Conservation (phyloP, 1,284 basidiomycete genomes). For the Heliocybe sulcata region DNA sequence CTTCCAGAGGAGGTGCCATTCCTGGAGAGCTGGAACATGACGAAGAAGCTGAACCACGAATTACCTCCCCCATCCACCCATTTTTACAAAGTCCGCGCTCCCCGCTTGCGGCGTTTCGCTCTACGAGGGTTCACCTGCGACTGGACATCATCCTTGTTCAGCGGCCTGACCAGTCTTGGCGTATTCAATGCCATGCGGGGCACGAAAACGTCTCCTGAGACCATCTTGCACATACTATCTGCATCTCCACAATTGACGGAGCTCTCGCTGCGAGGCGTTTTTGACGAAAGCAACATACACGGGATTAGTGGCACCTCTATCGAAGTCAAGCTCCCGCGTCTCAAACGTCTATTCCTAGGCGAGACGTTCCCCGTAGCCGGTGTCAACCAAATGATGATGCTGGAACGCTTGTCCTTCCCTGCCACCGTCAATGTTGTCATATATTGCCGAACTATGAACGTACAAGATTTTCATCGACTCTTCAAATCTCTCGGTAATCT, state of each 20-base stretch:
- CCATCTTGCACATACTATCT: neutral
- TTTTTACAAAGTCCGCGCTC: neutral
- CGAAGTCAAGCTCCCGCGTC: neutral
- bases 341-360: neutral
- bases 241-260: neutral
- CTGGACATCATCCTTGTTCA: neutral
- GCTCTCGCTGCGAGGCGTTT: neutral
- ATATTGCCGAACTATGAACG: neutral
- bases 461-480: neutral
- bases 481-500: neutral
- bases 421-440: neutral
- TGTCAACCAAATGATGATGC: neutral
- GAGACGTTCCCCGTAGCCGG: neutral
- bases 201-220: neutral
- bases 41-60: neutral
- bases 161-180: neutral
- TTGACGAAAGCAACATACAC: neutral
- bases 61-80: neutral
- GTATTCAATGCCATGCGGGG: neutral
- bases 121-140: neutral
- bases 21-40: neutral
- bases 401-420: neutral
- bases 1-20: neutral
- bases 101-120: neutral
- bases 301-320: neutral